Conservation (phyloP, 2,329 filamentous ascomycete species). For the Penicillium sp. region DNA sequence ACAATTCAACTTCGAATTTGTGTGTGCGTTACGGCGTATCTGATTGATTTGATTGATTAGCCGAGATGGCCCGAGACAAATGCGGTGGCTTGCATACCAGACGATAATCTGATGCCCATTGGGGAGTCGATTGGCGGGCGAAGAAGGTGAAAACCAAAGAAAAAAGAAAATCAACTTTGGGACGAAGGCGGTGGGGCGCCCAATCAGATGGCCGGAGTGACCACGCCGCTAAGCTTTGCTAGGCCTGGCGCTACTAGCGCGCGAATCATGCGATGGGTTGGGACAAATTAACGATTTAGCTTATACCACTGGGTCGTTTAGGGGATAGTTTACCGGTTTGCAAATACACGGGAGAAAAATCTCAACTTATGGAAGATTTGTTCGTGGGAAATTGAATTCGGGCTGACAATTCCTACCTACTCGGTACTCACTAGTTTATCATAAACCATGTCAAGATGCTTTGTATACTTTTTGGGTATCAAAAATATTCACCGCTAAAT, state of each 20-base stretch:
- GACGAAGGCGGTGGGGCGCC: neutral
- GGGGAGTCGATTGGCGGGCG: conserved; percentile 12
- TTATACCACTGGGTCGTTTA: conserved; percentile 4
- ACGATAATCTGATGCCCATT: conserved; percentile 17
- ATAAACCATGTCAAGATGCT: neutral
- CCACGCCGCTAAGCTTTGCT: conserved; percentile 21
- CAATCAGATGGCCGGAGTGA: conserved; percentile 8
- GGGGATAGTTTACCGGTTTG: conserved; percentile 5
- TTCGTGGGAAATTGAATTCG: neutral
- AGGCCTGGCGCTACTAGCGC: conserved; percentile 14
- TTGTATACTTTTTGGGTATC: conserved; percentile 3
- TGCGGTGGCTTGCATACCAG: conserved; percentile 10
- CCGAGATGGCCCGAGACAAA: conserved; percentile 1
- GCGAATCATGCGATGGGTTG: neutral
- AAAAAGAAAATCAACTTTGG: neutral
- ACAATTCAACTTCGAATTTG: neutral
- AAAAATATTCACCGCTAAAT: conserved; percentile 7
- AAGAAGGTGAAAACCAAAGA: neutral
- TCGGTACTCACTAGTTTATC: neutral
- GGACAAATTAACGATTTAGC: conserved; percentile 3
- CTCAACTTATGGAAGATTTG: neutral
- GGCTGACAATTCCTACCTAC: neutral
- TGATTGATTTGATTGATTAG: conserved; percentile 20
- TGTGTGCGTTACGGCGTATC: conserved; percentile 4
- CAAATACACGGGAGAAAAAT: conserved; percentile 1